These are phyloP conservation scores for Flaveria ramosissima DNA, from an alignment of 129 eudicot species.

Conservation along the genomic window DNA sequence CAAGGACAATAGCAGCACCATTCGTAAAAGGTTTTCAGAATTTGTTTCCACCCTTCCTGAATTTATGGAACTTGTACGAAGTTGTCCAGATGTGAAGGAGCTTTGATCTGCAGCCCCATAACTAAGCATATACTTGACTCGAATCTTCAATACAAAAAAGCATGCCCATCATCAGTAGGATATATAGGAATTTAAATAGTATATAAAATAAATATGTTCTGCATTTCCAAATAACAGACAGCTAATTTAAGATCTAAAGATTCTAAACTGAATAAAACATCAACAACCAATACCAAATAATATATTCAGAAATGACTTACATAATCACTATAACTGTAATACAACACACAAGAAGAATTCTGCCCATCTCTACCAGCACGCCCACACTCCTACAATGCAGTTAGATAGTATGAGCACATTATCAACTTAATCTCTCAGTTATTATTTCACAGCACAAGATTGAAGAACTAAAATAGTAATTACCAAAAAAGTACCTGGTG, in stretches of 20 bases:
- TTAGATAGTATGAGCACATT: not conserved
- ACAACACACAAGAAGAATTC: constrained; percentile 79
- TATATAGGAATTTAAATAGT: not conserved
- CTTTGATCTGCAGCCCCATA: constrained; percentile 79
- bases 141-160: constrained; percentile 55
- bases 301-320: constrained; percentile 51
- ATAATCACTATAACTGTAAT: constrained; percentile 91
- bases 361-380: constrained; percentile 99
- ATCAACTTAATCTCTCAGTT: constrained; percentile 15
- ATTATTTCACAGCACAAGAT: constrained; percentile 13
- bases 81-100: constrained; percentile 55
- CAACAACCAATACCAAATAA: constrained; percentile 12
- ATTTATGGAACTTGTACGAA: constrained; percentile 45
- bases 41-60: constrained; percentile 93
- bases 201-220: not conserved
- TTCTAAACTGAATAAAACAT: constrained; percentile 3
- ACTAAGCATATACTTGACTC: constrained; percentile 95
- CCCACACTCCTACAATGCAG: constrained; percentile 81
- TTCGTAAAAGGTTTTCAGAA: constrained; percentile 78
- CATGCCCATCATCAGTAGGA: constrained; percentile 2
- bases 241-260: not conserved
- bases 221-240: constrained; percentile 11
- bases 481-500: constrained; percentile 67
- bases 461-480: constrained; percentile 8
- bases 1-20: constrained; percentile 50